phyloP scores from a whole-genome alignment of 305 asterid species.

The Striga hermonthica region DNA sequence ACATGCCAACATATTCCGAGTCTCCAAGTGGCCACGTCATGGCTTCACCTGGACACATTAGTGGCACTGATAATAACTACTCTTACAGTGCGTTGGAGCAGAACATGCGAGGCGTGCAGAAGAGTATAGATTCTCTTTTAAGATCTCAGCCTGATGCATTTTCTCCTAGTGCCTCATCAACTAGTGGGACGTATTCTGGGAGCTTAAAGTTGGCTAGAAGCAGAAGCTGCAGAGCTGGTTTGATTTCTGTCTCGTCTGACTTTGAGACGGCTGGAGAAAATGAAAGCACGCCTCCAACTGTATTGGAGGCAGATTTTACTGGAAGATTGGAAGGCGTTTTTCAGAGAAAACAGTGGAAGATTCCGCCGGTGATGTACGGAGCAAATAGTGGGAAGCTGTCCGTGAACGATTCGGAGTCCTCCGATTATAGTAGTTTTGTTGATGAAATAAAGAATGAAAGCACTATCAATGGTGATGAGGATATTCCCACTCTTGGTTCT shows the following conservation, averaged over 20 bases:
- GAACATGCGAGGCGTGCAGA: constrained; percentile 40
- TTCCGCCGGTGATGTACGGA: constrained; percentile 56
- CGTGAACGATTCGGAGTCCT: constrained; percentile 65
- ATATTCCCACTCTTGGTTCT: constrained; percentile 77
- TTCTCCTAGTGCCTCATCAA: constrained; percentile 23
- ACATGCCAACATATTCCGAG: constrained; percentile 30
- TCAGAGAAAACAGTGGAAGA: constrained; percentile 64
- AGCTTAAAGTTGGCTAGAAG: constrained; percentile 54
- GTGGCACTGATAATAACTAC: constrained; percentile 35
- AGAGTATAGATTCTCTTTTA: constrained; percentile 36
- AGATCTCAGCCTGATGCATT: background rate
- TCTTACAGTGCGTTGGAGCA: constrained; percentile 42
- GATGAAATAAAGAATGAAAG: constrained; percentile 51
- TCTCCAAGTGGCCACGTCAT: constrained; percentile 32
- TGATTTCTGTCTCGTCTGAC: constrained; percentile 42
- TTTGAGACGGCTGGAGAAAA: constrained; percentile 41
- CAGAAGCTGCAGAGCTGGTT: constrained; percentile 60
- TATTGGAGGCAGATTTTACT: constrained; percentile 45
- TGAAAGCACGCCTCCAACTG: constrained; percentile 68
- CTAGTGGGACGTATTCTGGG: constrained; percentile 41
- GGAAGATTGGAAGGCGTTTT: constrained; percentile 62
- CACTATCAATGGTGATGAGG: constrained; percentile 54
- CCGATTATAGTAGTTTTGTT: constrained; percentile 50
- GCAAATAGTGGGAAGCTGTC: constrained; percentile 39
- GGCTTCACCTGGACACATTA: constrained; percentile 40